Evolutionary conservation across 192 early-diverging fungal genomes (phyloP), one percentile per base, ranked within the genome.

Genomic region (Entrophospora sp.): DNA sequence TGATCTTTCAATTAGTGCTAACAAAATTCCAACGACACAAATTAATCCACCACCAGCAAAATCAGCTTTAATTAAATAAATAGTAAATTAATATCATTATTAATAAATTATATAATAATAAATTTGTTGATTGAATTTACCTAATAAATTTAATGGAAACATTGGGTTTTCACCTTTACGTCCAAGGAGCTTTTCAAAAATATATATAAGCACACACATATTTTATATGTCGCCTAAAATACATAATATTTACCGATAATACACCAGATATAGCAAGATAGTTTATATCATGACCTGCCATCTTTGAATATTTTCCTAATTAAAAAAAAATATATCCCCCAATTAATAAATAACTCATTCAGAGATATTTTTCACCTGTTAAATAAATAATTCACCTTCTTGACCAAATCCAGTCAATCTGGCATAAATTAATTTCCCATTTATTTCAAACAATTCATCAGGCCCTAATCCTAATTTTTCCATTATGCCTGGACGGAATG

Each of bases 401-500:
- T 89, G 87, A 16, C 87, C 87, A 71, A 82, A 89, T 13, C 82
- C 84, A 46, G 81, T 88, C 32, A 95, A 88, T 28, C 91, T 93
- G 0, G 91, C 82, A 72, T 97, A 95, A 5, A 97, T 78, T n/a
- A 97, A 72, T 25, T 82, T 67, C 8, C 90, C 90, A 57, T 96
- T 96, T 5, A 86, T 71, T 38, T 69, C 62, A 0, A 43, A 68
- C 62, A 96, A 36, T 9, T 87, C 78, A 5, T 90, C 78, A 70
- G 87, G 95, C 0, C 89, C 88, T 34, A 96, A 68, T 0, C 92
- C 92, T 70, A 87, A 73, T 35, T 78, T 69, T 7, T 79, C 84
- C 35, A 95, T 79, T 61, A 92, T 93, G 0, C 95, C 95, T 4
- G 95, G 93, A 4, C 96, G 73, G 66, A 88, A 95, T 70, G 96